A percentile compares a stretch with the other conserved stretches of the same genome.
phyloP scores from a whole-genome alignment of 129 eudicot species.

The Helianthus tuberosus region DNA sequence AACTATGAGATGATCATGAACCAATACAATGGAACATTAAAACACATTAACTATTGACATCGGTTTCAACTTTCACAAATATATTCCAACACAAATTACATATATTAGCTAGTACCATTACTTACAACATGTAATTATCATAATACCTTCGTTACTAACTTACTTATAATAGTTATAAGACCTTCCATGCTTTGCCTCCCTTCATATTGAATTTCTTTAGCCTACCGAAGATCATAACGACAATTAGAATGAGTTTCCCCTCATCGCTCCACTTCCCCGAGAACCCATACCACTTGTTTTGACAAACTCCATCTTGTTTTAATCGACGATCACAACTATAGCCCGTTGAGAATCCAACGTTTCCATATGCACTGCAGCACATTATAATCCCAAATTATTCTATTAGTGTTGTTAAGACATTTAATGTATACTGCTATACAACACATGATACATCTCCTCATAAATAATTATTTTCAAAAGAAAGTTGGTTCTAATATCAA shows the following conservation, averaged over 20 bases:
- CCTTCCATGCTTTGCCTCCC: slow-evolving; percentile 77
- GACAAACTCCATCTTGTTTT: slow-evolving; percentile 34
- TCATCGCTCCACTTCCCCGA: slow-evolving; percentile 67
- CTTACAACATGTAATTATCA: slow-evolving; percentile 12
- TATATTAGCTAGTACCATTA: too few relatives aligned
- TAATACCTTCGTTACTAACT: slow-evolving; percentile 37
- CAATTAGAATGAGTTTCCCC: slow-evolving; percentile 56
- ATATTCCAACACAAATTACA: too few relatives aligned
- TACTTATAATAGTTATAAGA: slow-evolving; percentile 26
- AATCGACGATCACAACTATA: slow-evolving; percentile 54
- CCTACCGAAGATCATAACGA: slow-evolving; percentile 74
- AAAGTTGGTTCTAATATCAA: too few relatives aligned
- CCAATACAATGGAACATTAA: too few relatives aligned
- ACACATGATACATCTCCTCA: too few relatives aligned
- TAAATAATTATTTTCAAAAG: too few relatives aligned
- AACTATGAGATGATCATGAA: too few relatives aligned
- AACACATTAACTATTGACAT: too few relatives aligned
- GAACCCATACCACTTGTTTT: slow-evolving; percentile 63
- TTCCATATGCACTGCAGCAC: slow-evolving; percentile 69
- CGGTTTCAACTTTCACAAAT: too few relatives aligned
- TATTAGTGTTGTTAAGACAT: background rate
- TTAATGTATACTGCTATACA: background rate
- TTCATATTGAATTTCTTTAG: slow-evolving; percentile 62
- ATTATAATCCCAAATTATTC: background rate
- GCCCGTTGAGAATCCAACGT: slow-evolving; percentile 72